Percentiles rank a stretch among this genome's conserved stretches.
phyloP scores from a whole-genome alignment of 2,329 filamentous ascomycete genomes.

The Pseudogymnoascus pannorum region DNA sequence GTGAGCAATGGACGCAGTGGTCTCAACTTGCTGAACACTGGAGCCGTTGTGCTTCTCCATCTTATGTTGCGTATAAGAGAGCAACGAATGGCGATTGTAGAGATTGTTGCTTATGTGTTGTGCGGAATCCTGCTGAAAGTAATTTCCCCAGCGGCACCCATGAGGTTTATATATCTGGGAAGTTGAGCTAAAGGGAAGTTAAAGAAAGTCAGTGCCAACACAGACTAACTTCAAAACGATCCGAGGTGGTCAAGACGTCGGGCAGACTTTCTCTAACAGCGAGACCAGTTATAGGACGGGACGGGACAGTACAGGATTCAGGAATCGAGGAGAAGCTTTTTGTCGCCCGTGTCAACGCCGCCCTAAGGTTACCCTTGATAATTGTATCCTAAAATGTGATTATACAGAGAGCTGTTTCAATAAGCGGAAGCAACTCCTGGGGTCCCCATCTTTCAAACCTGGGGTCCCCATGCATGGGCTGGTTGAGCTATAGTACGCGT shows the following conservation, averaged over 20 bases:
- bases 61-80: not conserved
- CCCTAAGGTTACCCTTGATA: not conserved
- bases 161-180: not conserved
- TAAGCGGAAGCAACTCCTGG: not conserved
- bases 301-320: not conserved
- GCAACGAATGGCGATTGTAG: not conserved
- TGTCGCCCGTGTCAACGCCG: not conserved
- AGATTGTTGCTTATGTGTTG: not conserved
- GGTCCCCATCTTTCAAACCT: not conserved
- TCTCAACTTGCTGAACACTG: not conserved
- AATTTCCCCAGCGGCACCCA: not conserved
- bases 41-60: not conserved
- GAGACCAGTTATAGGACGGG: not conserved
- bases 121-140: not conserved
- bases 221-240: too few relatives aligned
- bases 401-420: not conserved
- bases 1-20: not conserved
- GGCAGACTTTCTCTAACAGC: not conserved
- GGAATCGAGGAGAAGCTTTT: not conserved
- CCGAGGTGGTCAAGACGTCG: not conserved
- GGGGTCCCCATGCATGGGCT: not conserved
- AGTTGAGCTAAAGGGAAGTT: too few relatives aligned
- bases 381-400: not conserved
- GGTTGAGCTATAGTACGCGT: not conserved
- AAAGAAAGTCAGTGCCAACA: too few relatives aligned